Base-by-base conservation (phyloP, 1,284 basidiomycete species). In the Cryptococcus jaspeensis region DNA sequence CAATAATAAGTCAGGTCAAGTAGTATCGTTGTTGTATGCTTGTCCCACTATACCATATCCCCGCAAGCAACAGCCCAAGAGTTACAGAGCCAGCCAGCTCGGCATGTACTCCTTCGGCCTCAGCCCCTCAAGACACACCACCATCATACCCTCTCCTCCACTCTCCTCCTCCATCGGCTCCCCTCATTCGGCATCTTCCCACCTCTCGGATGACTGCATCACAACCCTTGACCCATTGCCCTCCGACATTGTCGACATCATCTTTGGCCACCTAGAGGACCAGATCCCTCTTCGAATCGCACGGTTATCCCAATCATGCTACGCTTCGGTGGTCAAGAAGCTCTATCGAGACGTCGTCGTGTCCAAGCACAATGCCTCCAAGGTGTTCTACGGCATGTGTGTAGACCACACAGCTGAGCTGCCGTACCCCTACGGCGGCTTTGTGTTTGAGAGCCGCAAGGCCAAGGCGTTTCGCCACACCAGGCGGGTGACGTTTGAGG, bases 391-490 rank as follows among this genome's bases (percentile, higher is more conserved):
- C 37, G 48, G 48, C 22, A 50, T 50, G 48, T 50, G 48, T 38
- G 15, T 39, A 9, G 37, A 50, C 18, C 48, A 50, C n/a, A 50
- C 48, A 12, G 48, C 37, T 6, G 48, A 50, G 36, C 48, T 50
- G 37, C 48, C 48, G n/a, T 50, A 50, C 48, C 48, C 48, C 5
- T 50, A 50, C 20, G 48, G 48, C n/a, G 48, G 48, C 20, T 37
- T 50, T 16, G 8, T 38, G 13, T 50, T 50, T 39, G 11, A 13
- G n/a, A 50, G n/a, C 9, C 32, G 48, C 35, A 50, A 50, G 25
- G 32, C 48, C 20, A 38, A 50, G 35, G 48, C 48, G 16, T 39
- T 50, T 8, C 15, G 39, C n/a, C 37, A 50, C 22, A 50, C 48
- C n/a, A 50, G 11, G 20, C n/a, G 35, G 20, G 37, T 50, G 16